A percentile compares a stretch with the other conserved stretches of the same genome.
Conservation (phyloP, 2,329 filamentous ascomycete genomes). For the Fusarium begoniae region DNA sequence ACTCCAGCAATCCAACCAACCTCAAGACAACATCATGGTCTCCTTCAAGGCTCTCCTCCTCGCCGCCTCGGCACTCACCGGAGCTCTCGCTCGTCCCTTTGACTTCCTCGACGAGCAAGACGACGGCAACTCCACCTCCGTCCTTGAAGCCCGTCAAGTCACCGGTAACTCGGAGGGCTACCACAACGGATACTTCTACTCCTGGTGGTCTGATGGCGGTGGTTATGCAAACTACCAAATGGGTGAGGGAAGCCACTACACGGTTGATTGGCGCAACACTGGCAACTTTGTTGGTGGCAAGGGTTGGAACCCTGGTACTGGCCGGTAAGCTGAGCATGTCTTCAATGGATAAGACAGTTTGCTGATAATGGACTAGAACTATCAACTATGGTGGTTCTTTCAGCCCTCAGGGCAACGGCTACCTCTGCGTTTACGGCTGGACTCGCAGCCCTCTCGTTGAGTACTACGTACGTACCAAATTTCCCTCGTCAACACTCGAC, state of each 20-base stretch:
- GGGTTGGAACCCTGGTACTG: conserved; percentile 19
- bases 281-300: conserved; percentile 21
- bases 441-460: conserved; percentile 12
- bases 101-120: conserved; percentile 17
- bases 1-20: rapidly evolving
- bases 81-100: conserved; percentile 13
- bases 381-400: conserved; percentile 17
- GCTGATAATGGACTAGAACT: not conserved
- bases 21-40: not conserved
- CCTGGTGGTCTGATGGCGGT: conserved; percentile 17
- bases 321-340: not conserved
- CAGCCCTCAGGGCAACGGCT: conserved; percentile 13
- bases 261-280: conserved; percentile 16
- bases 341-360: rapidly evolving
- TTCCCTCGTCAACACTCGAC: rapidly evolving
- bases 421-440: conserved; percentile 13
- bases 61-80: conserved; percentile 4
- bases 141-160: conserved; percentile 3
- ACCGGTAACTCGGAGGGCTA: conserved; percentile 7
- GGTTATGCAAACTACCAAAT: not conserved
- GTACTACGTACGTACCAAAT: not conserved
- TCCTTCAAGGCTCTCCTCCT: conserved; percentile 10
- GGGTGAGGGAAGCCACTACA: conserved; percentile 8
- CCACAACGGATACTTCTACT: conserved; percentile 22
- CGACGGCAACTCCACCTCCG: conserved; percentile 4